phyloP scores from a whole-genome alignment of 1,284 basidiomycete genomes.

The Cutaneotrichosporon sp. region DNA sequence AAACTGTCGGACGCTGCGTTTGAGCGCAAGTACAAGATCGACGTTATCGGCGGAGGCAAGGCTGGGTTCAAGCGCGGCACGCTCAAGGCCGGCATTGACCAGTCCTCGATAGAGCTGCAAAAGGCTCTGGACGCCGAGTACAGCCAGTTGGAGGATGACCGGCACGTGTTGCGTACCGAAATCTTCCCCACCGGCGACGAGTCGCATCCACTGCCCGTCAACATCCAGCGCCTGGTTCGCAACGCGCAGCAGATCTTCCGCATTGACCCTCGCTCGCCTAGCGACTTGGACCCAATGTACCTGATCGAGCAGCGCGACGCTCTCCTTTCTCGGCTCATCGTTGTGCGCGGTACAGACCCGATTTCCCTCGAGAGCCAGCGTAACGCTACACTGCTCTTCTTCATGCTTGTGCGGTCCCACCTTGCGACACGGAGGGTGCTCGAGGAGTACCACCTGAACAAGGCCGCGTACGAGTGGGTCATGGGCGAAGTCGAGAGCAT shows the following conservation, averaged over 20 bases:
- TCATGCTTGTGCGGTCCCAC: conserved; percentile 83
- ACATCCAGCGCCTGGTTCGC: conserved; percentile 88
- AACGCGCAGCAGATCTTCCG: conserved; percentile 97
- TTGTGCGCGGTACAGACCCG: conserved; percentile 79
- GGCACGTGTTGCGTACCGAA: conserved; percentile 68
- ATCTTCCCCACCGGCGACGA: conserved; percentile 77
- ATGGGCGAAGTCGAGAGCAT: conserved; percentile 92
- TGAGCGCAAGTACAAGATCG: conserved; percentile 84
- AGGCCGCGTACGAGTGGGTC: conserved; percentile 95
- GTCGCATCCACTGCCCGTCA: conserved; percentile 76
- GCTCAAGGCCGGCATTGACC: conserved; percentile 90
- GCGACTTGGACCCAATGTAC: conserved; percentile 82
- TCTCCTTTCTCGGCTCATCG: conserved; percentile 64
- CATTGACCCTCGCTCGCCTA: conserved; percentile 87
- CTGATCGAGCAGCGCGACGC: conserved; percentile 74
- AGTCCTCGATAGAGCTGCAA: conserved; percentile 84
- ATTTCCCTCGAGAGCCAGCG: conserved; percentile 72
- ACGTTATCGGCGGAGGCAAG: conserved; percentile 65
- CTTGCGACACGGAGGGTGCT: conserved; percentile 78
- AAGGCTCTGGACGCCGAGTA: conserved; percentile 85
- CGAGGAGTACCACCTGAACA: conserved; percentile 77
- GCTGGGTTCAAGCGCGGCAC: conserved; percentile 73
- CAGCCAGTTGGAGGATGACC: conserved; percentile 67
- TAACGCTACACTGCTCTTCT: conserved; percentile 88
- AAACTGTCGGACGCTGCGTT: conserved; percentile 77